Evolutionary conservation across 371 early-diverging fungal species (phyloP), one percentile per base, ranked within the genome.

Genomic region (Apophysomyces trapeziformis): DNA sequence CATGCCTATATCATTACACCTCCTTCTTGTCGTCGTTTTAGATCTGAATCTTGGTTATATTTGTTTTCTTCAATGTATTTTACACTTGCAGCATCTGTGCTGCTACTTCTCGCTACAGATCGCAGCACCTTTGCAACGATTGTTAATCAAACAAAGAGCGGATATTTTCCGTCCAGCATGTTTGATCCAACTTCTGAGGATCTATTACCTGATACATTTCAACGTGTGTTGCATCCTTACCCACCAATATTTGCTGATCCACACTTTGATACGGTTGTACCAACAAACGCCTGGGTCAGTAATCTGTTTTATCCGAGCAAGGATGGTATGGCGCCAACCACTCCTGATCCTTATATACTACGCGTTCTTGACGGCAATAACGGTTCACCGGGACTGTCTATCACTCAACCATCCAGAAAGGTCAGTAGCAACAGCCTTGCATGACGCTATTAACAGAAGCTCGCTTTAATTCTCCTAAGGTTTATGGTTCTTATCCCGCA

Each of bases 261-360:
- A 37, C 37, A 66, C 1, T 57, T 65, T 11, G 16, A 65, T 5
- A 54, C 61, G 8, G 65, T 62, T n/a, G 80, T 80, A 2, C 83
- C 83, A 13, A 83, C 83, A n/a, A 77, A 75, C 61, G 73, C 83
- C 11, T 83, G 83, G 83, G 63, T 77, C 16, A 74, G 77, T 21
- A 83, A 83, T 46, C 60, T 83, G 16, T 83, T 83, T 59, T 83
- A 78, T 56, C 72, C 79, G 8, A 83, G 83, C 64, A 63, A 57
- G 1, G 21, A 75, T 8, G 61, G 78, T 36, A 26, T 72, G 11
- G 83, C 83, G 3, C 80, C 83, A 2, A 83, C 83, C 1, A 77
- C 75, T 0, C 68, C 80, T 8, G 83, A 83, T 46, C 83, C 83
- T 7, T 83, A 83, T 60, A 77, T 71, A 16, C 58, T 83, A 12